Base-by-base conservation (phyloP, 1,284 basidiomycete genomes). In the Tetrapyrgos nigripes region DNA sequence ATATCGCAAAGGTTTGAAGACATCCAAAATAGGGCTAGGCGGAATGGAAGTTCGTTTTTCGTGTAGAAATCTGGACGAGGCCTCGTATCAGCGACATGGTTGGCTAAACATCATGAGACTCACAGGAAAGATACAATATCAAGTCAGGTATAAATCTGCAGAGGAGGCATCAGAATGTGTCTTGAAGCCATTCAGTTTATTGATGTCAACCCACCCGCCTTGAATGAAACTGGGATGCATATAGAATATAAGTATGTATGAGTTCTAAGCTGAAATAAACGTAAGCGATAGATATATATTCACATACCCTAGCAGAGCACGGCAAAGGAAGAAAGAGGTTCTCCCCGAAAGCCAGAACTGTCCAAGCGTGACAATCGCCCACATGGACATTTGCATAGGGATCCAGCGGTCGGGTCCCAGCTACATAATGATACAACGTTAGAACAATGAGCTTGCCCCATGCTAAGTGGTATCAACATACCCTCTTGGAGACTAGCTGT, bases 351-450 rank as follows among this genome's bases (percentile, higher is more conserved):
- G 74, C 81, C 83, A 90, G 64, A 86, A 90, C 67, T 91, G 89
- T 19, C 70, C 63, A 17, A 75, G 53, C 3, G 80, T 77, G 5
- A 82, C 70, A 21, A 81, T 66, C 9, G 75, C 71, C 69, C 72
- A 56, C 9, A 19, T 19, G 13, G 17, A 5, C 5, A 63, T 54
- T 56, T 62, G 48, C 21, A 54, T 57, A 1, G 89, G 89, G 64
- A 91, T 86, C 88, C 88, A 91, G 26, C 83, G 77, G 69, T 91
- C 88, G 1, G 87, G 86, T 3, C 89, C 88, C 43, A 85, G 55
- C 78, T 82, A 53, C 0, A 13, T 45, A n/a, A n/a, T n/a, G n/a
- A n/a, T n/a, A n/a, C n/a, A n/a, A 31, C 4, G 21, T 11, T n/a
- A 33, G 37, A 11, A 29, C 24, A 17, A 50, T 47, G 53, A 35